Percentiles rank a stretch among this genome's conserved stretches.
Conservation (phyloP, 2,329 filamentous ascomycete genomes). For the Xylariaceae sp. region DNA sequence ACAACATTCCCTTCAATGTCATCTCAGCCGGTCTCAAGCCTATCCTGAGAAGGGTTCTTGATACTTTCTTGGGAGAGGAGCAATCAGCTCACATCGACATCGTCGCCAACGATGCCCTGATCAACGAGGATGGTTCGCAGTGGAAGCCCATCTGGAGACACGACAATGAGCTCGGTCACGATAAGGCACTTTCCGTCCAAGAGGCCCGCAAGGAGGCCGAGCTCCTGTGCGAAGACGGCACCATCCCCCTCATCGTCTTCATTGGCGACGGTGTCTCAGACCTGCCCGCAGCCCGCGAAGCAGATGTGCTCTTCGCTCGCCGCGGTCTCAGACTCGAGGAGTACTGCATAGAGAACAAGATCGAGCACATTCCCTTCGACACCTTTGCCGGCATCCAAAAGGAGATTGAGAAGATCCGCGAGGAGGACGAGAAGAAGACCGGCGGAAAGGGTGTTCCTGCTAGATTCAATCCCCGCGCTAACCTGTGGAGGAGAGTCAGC, state of each 20-base stretch:
- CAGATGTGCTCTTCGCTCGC: constrained; percentile 66
- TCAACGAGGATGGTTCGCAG: constrained; percentile 53
- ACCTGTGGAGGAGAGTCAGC: constrained; percentile 63
- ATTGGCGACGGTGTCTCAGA: constrained; percentile 70
- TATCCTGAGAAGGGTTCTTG: constrained; percentile 58
- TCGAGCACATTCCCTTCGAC: constrained; percentile 61
- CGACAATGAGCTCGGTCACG: constrained; percentile 62
- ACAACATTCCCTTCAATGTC: constrained; percentile 66
- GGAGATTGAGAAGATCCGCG: constrained; percentile 56
- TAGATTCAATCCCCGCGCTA: constrained; percentile 65
- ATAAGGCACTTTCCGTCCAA: constrained; percentile 63
- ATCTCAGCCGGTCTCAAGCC: constrained; percentile 68
- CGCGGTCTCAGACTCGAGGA: constrained; percentile 64
- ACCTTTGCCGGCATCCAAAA: constrained; percentile 64
- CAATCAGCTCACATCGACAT: constrained; percentile 60
- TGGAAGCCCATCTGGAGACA: constrained; percentile 69
- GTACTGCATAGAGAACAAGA: constrained; percentile 61
- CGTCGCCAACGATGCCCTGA: constrained; percentile 64
- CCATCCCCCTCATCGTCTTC: constrained; percentile 65
- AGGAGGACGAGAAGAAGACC: constrained; percentile 60
- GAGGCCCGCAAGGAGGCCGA: constrained; percentile 57
- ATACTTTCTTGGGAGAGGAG: constrained; percentile 63
- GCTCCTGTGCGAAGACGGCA: constrained; percentile 52
- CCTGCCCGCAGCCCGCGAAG: constrained; percentile 62
- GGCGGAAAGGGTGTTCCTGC: constrained; percentile 57